phyloP scores from a whole-genome alignment of 179 eudicot species.

The Actinidia arguta region DNA sequence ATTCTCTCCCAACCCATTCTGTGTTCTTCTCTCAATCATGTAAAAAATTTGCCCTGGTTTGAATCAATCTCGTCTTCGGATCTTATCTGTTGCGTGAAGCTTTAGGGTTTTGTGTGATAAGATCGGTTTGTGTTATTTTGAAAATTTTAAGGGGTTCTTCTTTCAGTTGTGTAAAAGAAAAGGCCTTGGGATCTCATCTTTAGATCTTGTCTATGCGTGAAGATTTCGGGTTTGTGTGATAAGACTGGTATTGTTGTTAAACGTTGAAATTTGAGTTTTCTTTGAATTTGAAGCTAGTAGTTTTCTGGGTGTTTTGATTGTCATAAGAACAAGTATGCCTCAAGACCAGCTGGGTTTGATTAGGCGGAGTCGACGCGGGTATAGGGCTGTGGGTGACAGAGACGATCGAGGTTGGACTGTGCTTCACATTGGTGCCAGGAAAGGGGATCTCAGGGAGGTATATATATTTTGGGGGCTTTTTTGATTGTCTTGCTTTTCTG shows the following conservation, averaged over 20 bases:
- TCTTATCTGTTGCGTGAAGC: conserved; percentile 25
- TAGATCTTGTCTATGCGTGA: conserved; percentile 20
- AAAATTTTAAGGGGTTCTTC: neutral
- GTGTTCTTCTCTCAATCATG: conserved; percentile 14
- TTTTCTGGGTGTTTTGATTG: neutral
- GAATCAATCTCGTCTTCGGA: neutral
- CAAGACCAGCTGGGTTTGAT: conserved; percentile 40
- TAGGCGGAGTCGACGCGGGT: conserved; percentile 50
- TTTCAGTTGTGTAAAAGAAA: no score
- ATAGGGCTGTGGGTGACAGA: conserved; percentile 40
- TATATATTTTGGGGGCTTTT: neutral
- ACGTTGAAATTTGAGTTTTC: conserved; percentile 4
- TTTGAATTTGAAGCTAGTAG: conserved; percentile 4
- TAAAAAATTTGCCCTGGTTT: neutral
- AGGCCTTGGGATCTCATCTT: neutral
- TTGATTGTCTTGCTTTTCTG: neutral
- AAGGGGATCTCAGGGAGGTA: conserved; percentile 84
- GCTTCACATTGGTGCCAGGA: conserved; percentile 82
- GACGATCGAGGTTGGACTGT: conserved; percentile 98
- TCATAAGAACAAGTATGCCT: conserved; percentile 34
- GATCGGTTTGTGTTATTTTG: neutral
- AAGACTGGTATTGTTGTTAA: neutral
- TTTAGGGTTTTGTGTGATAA: conserved; percentile 18
- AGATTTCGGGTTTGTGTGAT: conserved; percentile 6
- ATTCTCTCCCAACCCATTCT: conserved; percentile 17